phyloP scores from a whole-genome alignment of 2,329 filamentous ascomycete species.

The Microdochium trichocladiopsis region DNA sequence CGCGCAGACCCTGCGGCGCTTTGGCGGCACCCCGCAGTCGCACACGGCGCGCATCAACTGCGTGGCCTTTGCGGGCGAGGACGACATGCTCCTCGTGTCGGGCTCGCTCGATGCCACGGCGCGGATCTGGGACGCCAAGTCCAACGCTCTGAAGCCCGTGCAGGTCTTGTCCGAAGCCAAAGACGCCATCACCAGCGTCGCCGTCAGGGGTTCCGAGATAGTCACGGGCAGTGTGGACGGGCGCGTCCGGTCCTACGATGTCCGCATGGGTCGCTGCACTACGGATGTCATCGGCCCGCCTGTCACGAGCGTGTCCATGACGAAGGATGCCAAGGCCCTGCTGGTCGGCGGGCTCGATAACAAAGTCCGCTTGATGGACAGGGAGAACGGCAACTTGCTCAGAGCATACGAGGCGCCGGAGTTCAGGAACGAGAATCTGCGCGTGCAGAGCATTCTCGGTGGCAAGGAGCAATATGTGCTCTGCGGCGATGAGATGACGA shows the following conservation, averaged over 20 bases:
- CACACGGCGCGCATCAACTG: slow-evolving; percentile 71
- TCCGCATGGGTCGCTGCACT: slow-evolving; percentile 64
- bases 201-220: slow-evolving; percentile 48
- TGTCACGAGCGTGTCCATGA: slow-evolving; percentile 70
- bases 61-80: slow-evolving; percentile 71
- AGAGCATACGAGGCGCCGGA: slow-evolving; percentile 57
- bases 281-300: slow-evolving; percentile 63
- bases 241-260: slow-evolving; percentile 72
- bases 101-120: slow-evolving; percentile 72
- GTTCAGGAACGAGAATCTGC: slow-evolving; percentile 60
- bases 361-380: slow-evolving; percentile 74
- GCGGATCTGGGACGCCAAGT: slow-evolving; percentile 65
- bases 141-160: slow-evolving; percentile 50
- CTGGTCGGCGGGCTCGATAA: slow-evolving; percentile 72
- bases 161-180: slow-evolving; percentile 67
- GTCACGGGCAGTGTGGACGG: slow-evolving; percentile 79
- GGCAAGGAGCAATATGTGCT: slow-evolving; percentile 71
- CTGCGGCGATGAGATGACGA: slow-evolving; percentile 66
- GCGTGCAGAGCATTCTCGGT: slow-evolving; percentile 71
- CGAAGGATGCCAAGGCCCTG: slow-evolving; percentile 65
- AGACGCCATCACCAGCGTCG: slow-evolving; percentile 55
- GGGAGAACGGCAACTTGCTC: slow-evolving; percentile 64
- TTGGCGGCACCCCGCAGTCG: slow-evolving; percentile 52
- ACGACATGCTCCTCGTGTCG: slow-evolving; percentile 64
- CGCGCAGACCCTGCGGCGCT: slow-evolving; percentile 69